Evolutionary conservation across 2,329 filamentous ascomycete species (phyloP), one percentile per base, ranked within the genome.

Genomic region (Diaporthe sp.): DNA sequence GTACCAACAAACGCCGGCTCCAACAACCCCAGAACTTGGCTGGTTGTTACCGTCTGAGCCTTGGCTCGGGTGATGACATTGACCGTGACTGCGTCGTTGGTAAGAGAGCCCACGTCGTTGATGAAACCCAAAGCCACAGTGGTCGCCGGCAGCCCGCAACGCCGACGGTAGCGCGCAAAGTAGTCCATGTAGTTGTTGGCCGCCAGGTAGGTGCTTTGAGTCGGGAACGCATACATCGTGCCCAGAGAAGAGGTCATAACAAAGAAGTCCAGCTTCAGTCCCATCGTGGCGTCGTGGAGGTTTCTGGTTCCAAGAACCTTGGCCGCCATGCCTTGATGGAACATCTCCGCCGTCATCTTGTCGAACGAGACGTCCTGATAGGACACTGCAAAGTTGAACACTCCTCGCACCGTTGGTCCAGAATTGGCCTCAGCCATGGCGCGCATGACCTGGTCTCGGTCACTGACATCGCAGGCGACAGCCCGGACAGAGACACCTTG

Each of bases 121-220:
- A 82, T 68, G 4, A 81, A 58, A 12, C 81, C 78, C 25, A 80
- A 79, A 0, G 79, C 75, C 1, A 78, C 75, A 0, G 80, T 79
- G 5, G 80, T 77, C 1, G 81, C 81, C 1, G 79, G 78, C 13
- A 82, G 75, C 10, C 80, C 79, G 4, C 78, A 60, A 1, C 51
- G 60, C 2, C 76, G 78, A 6, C 81, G 80, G 34, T 80, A 79
- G 9, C 80, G 78, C 1, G 79, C 80, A 58, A 83, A 81, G 3
- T 75, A 72, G 17, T 82, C 81, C 44, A 80, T 78, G 78, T 81
- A 84, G 42, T 75, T 80, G 76, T 82, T 81, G 31, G 77, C 81
- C 0, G 79, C 79, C 20, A 31, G 0, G 28, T 68, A 68, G 12
- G 63, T 10, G 7, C 22, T 7, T 28, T 68, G 63, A 9, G 63